These are phyloP conservation scores for Cynara cardunculus DNA, from an alignment of 129 eudicot species.

Conservation along the genomic window DNA sequence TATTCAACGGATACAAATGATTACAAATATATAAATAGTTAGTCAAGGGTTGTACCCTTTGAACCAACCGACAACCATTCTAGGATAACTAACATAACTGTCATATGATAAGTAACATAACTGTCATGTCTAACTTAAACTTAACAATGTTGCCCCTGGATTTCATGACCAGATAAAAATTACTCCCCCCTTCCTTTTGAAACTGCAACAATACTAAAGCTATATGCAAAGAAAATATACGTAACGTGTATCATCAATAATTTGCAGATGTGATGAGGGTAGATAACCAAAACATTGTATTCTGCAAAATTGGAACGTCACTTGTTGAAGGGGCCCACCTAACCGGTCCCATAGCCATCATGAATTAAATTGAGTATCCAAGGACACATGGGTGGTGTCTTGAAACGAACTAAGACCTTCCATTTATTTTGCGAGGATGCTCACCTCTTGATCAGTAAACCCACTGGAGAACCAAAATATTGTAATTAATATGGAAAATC, in stretches of 20 bases:
- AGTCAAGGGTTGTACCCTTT: no score
- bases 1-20: no score
- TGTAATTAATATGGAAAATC: neutral
- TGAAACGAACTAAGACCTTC: neutral
- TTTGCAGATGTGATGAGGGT: neutral
- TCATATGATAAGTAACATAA: no score
- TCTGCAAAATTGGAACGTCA: neutral
- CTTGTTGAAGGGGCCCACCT: neutral
- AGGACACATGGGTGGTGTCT: neutral
- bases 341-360: neutral
- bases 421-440: neutral
- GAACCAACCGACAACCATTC: no score
- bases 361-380: neutral
- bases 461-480: no score
- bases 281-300: neutral
- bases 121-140: no score
- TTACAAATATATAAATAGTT: no score
- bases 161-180: neutral
- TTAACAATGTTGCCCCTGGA: neutral
- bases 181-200: neutral
- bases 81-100: no score
- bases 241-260: neutral
- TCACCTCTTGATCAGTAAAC: no score
- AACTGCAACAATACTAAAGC: neutral
- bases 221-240: neutral